Evolutionary conservation across 2,329 filamentous ascomycete genomes (phyloP).

Genomic region (Cladobotryum protrusum): DNA sequence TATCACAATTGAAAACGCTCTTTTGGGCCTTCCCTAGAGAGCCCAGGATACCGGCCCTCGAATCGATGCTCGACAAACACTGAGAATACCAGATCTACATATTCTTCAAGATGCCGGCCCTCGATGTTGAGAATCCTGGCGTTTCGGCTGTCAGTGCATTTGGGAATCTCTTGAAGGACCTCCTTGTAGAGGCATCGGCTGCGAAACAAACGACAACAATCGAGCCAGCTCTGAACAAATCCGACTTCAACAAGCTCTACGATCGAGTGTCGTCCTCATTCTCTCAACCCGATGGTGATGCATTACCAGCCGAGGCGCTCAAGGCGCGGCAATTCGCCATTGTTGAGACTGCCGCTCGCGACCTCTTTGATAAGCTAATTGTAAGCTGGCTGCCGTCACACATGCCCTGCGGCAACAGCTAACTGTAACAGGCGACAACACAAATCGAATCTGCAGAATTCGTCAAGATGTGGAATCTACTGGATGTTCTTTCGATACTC

Average conservation of each 20-base stretch:
- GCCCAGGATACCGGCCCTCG: not conserved
- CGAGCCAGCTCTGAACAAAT: conserved; percentile 69
- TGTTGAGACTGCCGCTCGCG: conserved; percentile 77
- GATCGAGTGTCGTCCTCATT: conserved; percentile 36
- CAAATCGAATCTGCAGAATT: conserved; percentile 73
- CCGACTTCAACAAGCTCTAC: conserved; percentile 51
- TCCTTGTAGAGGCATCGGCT: conserved; percentile 53
- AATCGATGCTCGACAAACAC: not conserved
- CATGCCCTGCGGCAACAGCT: conserved; percentile 20
- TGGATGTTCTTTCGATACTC: conserved; percentile 85
- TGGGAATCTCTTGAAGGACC: conserved; percentile 45
- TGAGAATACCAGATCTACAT: not conserved
- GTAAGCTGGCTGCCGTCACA: conserved; percentile 42
- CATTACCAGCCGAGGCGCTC: conserved; percentile 33
- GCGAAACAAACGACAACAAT: conserved; percentile 55
- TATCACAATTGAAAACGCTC: too few relatives aligned
- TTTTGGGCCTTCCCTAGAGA: too few relatives aligned
- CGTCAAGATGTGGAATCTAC: conserved; percentile 82
- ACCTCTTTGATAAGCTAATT: conserved; percentile 71
- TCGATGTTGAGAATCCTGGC: conserved; percentile 39
- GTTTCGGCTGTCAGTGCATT: conserved; percentile 50
- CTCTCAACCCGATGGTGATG: conserved; percentile 18
- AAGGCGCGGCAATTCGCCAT: conserved; percentile 56
- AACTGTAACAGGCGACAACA: conserved; percentile 56
- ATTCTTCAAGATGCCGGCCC: conserved; percentile 42